Conservation (phyloP, 495 filamentous ascomycete species). For the Penicillium waksmanii region DNA sequence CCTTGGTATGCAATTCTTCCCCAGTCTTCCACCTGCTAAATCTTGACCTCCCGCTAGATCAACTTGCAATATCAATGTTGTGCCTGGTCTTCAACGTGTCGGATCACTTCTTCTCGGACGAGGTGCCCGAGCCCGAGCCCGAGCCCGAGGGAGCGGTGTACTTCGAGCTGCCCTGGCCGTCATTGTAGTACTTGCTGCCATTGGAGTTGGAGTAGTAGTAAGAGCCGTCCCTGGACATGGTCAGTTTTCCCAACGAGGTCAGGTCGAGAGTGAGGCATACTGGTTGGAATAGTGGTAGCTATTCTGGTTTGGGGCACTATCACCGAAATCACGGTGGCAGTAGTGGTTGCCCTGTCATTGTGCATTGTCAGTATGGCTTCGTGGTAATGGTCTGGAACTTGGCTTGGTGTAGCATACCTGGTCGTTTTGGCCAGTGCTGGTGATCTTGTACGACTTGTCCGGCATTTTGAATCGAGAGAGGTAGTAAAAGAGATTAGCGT, state of each 20-base stretch:
- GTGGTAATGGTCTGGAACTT: too few species aligned
- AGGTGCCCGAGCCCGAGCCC: not conserved
- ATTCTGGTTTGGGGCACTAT: slow-evolving; percentile 43
- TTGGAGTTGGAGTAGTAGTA: slow-evolving; percentile 59
- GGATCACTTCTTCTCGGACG: not conserved
- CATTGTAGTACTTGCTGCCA: slow-evolving; percentile 56
- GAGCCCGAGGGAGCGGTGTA: slow-evolving; percentile 1
- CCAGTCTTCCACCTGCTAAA: too few species aligned
- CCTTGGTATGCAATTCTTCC: too few species aligned
- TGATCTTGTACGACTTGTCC: too few species aligned
- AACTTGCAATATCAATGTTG: too few species aligned
- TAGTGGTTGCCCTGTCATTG: slow-evolving; percentile 52
- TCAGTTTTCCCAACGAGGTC: not conserved
- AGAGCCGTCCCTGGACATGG: slow-evolving; percentile 43
- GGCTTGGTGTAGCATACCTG: too few species aligned
- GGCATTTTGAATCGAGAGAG: too few species aligned
- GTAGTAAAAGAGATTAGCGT: too few species aligned
- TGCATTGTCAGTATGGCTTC: too few species aligned
- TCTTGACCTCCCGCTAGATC: too few species aligned
- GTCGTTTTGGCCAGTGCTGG: too few species aligned
- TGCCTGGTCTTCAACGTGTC: not conserved
- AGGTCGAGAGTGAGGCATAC: slow-evolving; percentile 23
- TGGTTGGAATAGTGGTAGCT: slow-evolving; percentile 56
- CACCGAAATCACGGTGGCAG: slow-evolving; percentile 53
- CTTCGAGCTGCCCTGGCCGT: slow-evolving; percentile 6